Base-by-base conservation (phyloP, 2,329 filamentous ascomycete genomes). In the Alternaria longipes region DNA sequence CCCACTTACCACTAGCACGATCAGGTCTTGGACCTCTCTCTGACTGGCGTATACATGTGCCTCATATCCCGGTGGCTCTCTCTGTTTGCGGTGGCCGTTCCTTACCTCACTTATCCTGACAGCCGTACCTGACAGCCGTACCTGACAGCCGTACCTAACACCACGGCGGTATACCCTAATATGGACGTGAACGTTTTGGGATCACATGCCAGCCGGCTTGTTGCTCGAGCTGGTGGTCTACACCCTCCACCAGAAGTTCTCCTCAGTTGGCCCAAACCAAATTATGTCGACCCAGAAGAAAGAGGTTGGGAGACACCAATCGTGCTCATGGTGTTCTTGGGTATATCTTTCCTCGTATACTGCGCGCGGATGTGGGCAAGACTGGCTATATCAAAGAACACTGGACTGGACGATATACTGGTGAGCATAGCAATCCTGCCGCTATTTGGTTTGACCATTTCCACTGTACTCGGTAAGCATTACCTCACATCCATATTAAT, bases 391-490 rank as follows among this genome's bases (percentile, higher is more conserved):
- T 81, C 81, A 11, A 81, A 76, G 63, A 84, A 80, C 20, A 74
- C 80, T 28, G 84, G 83, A 14, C 22, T 81, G 6, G 84, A 85
- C 60, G 84, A 85, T 66, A 60, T 79, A 18, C 67, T 85, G 11
- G 81, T 85, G 50, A 66, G 82, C 36, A 44, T 81, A 36, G 80
- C 81, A 9, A 76, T 84, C 66, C 62, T 83, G 66, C 73, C 74
- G 1, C 60, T 77, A 1, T 56, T 74, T n/a, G 77, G 74, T n/a
- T 62, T 76, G 20, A 74, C 72, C 1, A 59, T 79, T 22, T 65
- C 69, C 12, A 63, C 59, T 20, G 51, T 74, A 5, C 65, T 77
- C 32, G 74, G 75, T 76, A 63, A 47, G 70, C 51, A 8, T 8
- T 12, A 32, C 30, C 5, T 12, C 11, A 2, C 8, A 18, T 26